phyloP scores from a whole-genome alignment of 1,284 basidiomycete genomes.

The Mrakiaceae sp. region DNA sequence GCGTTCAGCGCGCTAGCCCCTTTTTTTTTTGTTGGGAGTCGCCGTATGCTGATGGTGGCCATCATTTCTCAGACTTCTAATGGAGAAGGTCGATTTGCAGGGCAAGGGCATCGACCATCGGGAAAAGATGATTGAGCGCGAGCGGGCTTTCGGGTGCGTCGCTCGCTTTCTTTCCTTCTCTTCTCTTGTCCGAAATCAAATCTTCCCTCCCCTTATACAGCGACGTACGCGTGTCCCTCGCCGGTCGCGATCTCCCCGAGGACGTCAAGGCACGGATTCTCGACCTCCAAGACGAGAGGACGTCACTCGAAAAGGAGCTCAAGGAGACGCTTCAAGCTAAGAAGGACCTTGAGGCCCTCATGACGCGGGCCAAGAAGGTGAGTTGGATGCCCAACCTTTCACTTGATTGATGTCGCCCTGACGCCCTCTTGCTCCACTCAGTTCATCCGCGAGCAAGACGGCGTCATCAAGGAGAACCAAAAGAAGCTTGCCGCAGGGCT shows the following conservation, averaged over 20 bases:
- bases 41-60: not conserved
- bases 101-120: constrained; percentile 72
- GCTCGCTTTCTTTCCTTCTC: not conserved
- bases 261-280: constrained; percentile 67
- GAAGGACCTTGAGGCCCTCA: not conserved
- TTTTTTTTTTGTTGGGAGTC: not conserved
- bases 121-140: constrained; percentile 64
- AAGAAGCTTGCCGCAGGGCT: constrained; percentile 42
- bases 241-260: constrained; percentile 63
- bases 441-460: constrained; percentile 16
- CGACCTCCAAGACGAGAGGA: constrained; percentile 62
- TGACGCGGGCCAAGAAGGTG: constrained; percentile 55
- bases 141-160: constrained; percentile 28
- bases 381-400: constrained; percentile 22
- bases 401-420: constrained; percentile 14
- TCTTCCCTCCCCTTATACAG: constrained; percentile 33
- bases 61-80: constrained; percentile 44
- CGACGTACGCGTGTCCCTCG: constrained; percentile 58
- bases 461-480: constrained; percentile 45
- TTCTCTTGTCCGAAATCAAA: not conserved
- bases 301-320: constrained; percentile 52
- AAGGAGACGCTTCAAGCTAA: constrained; percentile 55
- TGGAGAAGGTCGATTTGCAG: constrained; percentile 86
- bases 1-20: not conserved
- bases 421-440: constrained; percentile 6